phyloP scores from a whole-genome alignment of 2,329 filamentous ascomycete genomes.

The Phaeosphaeria sp. region DNA sequence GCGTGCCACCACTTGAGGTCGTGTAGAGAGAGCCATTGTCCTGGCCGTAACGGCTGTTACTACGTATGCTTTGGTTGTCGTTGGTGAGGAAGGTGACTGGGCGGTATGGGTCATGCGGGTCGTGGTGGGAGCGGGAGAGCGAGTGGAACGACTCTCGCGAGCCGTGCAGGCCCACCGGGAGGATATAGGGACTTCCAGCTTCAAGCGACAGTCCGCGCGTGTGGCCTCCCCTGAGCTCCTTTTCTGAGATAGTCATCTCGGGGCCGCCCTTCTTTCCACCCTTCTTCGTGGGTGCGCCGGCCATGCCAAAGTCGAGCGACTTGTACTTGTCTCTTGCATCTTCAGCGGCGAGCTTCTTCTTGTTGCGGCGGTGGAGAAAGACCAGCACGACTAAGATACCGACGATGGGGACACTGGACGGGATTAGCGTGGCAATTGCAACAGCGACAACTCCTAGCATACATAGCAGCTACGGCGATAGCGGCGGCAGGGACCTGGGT shows the following conservation, averaged over 20 bases:
- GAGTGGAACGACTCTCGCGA: conserved; percentile 89
- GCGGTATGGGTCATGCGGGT: conserved; percentile 85
- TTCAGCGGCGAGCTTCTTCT: conserved; percentile 74
- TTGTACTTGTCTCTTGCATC: conserved; percentile 87
- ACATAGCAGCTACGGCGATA: conserved; percentile 45
- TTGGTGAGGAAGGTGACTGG: conserved; percentile 64
- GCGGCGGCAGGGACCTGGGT: conserved; percentile 39
- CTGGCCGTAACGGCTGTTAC: conserved; percentile 33
- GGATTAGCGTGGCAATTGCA: conserved; percentile 28
- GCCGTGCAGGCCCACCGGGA: conserved; percentile 79
- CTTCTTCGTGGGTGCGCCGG: conserved; percentile 54
- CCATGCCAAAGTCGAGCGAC: conserved; percentile 91
- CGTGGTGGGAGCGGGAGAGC: conserved; percentile 75
- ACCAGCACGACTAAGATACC: conserved; percentile 71
- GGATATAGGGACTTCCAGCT: conserved; percentile 84
- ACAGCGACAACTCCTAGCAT: conserved; percentile 13
- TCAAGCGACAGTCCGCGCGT: conserved; percentile 65
- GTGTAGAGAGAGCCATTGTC: conserved; percentile 60
- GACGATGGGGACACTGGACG: conserved; percentile 74
- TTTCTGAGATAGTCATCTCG: conserved; percentile 67
- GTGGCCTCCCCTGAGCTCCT: conserved; percentile 41
- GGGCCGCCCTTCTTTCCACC: conserved; percentile 42
- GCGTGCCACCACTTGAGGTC: conserved; percentile 56
- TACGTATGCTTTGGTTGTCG: conserved; percentile 49
- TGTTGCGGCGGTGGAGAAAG: conserved; percentile 79